Evolutionary conservation across 331 rosid genomes (phyloP).

Genomic region (Spiraea crenata): DNA sequence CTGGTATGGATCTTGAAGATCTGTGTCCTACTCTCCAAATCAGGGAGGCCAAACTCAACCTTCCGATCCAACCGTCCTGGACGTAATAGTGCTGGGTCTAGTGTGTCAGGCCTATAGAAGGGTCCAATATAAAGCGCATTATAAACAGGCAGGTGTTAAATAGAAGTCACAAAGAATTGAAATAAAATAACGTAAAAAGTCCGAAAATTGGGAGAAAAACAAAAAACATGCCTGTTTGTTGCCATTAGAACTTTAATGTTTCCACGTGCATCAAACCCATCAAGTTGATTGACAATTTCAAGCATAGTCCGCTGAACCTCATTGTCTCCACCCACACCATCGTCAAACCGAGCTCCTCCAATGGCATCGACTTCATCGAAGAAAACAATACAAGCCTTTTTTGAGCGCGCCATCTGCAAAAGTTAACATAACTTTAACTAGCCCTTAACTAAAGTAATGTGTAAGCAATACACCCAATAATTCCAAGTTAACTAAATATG

Average conservation of each 20-base stretch:
- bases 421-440: constrained; percentile 17
- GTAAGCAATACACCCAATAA: constrained; percentile 8
- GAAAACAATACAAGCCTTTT: constrained; percentile 92
- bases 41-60: constrained; percentile 98
- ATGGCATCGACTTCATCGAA: constrained; percentile 98
- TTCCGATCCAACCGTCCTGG: constrained; percentile 97
- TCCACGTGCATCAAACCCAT: constrained; percentile 97
- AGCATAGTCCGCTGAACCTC: constrained; percentile 98
- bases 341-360: constrained; percentile 97
- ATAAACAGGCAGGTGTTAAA: background rate
- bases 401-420: constrained; percentile 92
- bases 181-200: background rate
- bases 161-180: background rate
- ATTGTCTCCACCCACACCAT: constrained; percentile 95
- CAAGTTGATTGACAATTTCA: constrained; percentile 96
- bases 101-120: constrained; percentile 82
- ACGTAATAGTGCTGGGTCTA: constrained; percentile 90
- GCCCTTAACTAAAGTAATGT: background rate
- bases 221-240: constrained; percentile 64
- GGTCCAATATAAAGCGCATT: constrained; percentile 5
- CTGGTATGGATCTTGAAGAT: constrained; percentile 94
- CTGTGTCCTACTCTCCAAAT: constrained; percentile 92
- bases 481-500: background rate
- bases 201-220: background rate
- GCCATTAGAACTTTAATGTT: constrained; percentile 98